These are phyloP conservation scores for Populus hybrid DNA, from an alignment of 441 rosid genomes.

Conservation along the genomic window DNA sequence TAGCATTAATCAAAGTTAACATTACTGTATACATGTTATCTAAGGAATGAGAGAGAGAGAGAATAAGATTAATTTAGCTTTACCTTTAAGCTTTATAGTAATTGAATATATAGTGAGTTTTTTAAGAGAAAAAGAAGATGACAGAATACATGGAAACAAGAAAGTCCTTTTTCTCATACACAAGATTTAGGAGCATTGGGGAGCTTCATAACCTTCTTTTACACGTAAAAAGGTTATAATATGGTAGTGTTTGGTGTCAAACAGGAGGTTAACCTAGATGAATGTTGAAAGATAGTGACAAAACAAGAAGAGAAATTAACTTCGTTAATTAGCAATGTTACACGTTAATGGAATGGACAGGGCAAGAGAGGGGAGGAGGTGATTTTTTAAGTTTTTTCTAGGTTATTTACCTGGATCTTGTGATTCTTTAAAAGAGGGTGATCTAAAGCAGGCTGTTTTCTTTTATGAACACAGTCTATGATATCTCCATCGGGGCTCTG, in stretches of 20 bases:
- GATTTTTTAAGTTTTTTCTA: not conserved
- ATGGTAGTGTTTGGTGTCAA: too few relatives aligned
- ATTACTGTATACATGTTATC: not conserved
- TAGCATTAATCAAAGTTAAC: not conserved
- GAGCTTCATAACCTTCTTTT: not conserved
- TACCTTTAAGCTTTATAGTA: not conserved
- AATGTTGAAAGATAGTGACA: too few relatives aligned
- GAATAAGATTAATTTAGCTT: not conserved
- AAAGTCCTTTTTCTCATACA: conserved; percentile 52
- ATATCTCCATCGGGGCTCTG: conserved; percentile 98
- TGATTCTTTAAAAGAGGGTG: conserved; percentile 90
- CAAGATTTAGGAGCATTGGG: not conserved
- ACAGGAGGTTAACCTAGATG: too few relatives aligned
- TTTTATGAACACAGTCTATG: conserved; percentile 80
- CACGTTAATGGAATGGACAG: not conserved
- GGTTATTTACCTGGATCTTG: conserved; percentile 71
- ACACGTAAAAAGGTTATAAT: not conserved
- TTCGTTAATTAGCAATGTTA: too few relatives aligned
- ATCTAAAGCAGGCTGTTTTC: conserved; percentile 93
- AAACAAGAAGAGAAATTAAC: too few relatives aligned
- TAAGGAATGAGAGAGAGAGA: not conserved
- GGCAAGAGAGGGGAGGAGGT: not conserved
- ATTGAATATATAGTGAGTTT: not conserved
- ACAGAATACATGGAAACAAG: conserved; percentile 52
- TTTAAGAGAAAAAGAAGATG: not conserved